Evolutionary conservation across 257 asterid genomes (phyloP).

Genomic region (Eucommia ulmoides): DNA sequence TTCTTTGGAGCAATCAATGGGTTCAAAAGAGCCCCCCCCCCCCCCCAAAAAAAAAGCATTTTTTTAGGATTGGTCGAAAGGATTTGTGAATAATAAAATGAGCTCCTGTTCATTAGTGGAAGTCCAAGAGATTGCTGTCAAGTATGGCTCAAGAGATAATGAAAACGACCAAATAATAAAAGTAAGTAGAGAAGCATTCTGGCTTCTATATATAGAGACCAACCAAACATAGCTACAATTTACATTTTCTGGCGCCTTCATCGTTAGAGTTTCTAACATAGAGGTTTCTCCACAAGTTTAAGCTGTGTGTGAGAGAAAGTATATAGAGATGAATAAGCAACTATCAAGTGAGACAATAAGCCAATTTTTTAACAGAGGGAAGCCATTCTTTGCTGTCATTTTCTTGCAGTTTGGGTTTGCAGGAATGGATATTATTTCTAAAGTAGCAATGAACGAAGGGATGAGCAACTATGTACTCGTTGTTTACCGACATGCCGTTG

Average conservation of each 20-base stretch:
- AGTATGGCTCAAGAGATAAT: too few relatives aligned
- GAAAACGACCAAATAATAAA: too few relatives aligned
- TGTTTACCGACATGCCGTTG: conserved; percentile 79
- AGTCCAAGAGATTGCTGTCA: too few relatives aligned
- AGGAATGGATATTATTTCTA: conserved; percentile 84
- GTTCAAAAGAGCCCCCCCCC: too few relatives aligned
- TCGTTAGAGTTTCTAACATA: neutral
- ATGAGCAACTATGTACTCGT: conserved; percentile 93
- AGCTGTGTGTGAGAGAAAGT: neutral
- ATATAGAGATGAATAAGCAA: conserved; percentile 8
- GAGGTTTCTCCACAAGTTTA: neutral
- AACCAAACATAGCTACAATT: neutral
- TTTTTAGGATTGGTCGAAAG: too few relatives aligned
- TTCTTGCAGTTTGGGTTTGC: conserved; percentile 82
- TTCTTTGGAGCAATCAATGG: too few relatives aligned
- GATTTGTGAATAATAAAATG: too few relatives aligned
- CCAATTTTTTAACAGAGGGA: conserved; percentile 23
- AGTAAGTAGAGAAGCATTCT: neutral
- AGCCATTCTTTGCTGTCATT: conserved; percentile 63
- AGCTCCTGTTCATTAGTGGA: too few relatives aligned
- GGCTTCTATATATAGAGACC: neutral
- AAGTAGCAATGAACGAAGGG: conserved; percentile 80
- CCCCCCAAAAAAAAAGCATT: too few relatives aligned
- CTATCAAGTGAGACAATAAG: conserved; percentile 11
- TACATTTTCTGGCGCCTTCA: neutral